phyloP scores from a whole-genome alignment of 2,329 filamentous ascomycete genomes.

The Pezicula carpinea region DNA sequence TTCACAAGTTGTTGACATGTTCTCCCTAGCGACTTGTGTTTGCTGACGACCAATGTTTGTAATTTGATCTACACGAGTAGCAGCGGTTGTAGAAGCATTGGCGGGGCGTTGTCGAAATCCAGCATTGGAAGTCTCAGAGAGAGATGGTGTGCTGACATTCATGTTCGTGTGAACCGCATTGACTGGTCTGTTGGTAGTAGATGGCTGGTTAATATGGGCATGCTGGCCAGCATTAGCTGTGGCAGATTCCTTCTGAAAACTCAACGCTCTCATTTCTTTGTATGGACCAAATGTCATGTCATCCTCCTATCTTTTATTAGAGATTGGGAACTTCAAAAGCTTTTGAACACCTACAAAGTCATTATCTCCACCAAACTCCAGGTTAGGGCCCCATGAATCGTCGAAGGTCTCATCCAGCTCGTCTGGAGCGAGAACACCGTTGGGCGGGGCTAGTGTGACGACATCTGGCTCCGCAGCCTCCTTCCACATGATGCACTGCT shows the following conservation, averaged over 20 bases:
- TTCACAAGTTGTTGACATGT: neutral
- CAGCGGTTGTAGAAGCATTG: too few species aligned
- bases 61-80: too few species aligned
- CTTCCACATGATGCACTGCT: slow-evolving; percentile 23
- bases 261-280: neutral
- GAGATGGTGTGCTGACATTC: too few species aligned
- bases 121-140: too few species aligned
- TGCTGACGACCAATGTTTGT: too few species aligned
- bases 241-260: neutral
- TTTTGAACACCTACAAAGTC: neutral
- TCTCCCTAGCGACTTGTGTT: too few species aligned
- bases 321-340: neutral
- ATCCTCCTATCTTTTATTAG: neutral
- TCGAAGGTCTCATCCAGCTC: slow-evolving; percentile 11
- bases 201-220: neutral
- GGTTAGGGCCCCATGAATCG: neutral
- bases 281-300: neutral
- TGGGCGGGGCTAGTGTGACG: slow-evolving; percentile 13
- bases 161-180: too few species aligned
- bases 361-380: slow-evolving; percentile 1
- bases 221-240: neutral
- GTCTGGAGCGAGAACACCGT: slow-evolving; percentile 12
- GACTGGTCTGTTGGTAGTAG: too few species aligned
- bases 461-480: slow-evolving; percentile 14
- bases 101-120: too few species aligned